Percentiles rank a stretch among this genome's conserved stretches.
These are phyloP conservation scores for Scytalidium lignicola DNA, from an alignment of 2,329 filamentous ascomycete species.

Conservation along the genomic window DNA sequence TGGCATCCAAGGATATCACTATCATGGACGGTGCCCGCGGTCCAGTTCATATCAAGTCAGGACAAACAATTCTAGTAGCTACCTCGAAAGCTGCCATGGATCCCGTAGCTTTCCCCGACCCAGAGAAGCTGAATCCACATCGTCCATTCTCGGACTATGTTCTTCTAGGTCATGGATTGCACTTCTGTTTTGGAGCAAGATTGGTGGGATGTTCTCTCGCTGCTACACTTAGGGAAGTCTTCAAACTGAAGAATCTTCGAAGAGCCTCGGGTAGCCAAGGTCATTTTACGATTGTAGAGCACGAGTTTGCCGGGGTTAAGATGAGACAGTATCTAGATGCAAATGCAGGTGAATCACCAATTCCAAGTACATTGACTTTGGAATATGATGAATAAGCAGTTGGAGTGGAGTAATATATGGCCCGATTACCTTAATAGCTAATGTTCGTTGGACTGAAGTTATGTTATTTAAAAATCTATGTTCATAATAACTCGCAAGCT, in stretches of 20 bases:
- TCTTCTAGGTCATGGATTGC: slow-evolving; percentile 34
- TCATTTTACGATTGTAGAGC: slow-evolving; percentile 36
- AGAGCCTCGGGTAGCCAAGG: slow-evolving; percentile 32
- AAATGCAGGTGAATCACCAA: slow-evolving; percentile 40
- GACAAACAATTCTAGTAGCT: slow-evolving; percentile 37
- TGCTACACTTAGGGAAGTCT: slow-evolving; percentile 38
- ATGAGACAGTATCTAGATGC: slow-evolving; percentile 44
- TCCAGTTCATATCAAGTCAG: slow-evolving; percentile 38
- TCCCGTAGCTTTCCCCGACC: slow-evolving; percentile 33
- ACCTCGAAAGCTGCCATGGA: slow-evolving; percentile 39
- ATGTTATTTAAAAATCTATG: too few species aligned
- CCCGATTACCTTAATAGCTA: too few species aligned
- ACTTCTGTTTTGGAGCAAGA: slow-evolving; percentile 35
- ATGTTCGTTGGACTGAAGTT: too few species aligned
- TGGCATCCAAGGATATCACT: slow-evolving; percentile 37
- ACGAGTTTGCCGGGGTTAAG: slow-evolving; percentile 41
- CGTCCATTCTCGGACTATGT: slow-evolving; percentile 34
- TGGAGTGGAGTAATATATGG: background rate
- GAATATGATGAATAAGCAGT: slow-evolving; percentile 33
- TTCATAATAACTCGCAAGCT: too few species aligned
- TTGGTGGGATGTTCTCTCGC: slow-evolving; percentile 34
- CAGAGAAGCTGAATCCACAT: slow-evolving; percentile 37
- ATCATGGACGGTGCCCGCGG: slow-evolving; percentile 42
- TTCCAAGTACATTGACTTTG: slow-evolving; percentile 36
- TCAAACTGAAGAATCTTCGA: slow-evolving; percentile 37